Evolutionary conservation across 1,284 basidiomycete genomes (phyloP).

Genomic region (Pseudozyma thailandica): DNA sequence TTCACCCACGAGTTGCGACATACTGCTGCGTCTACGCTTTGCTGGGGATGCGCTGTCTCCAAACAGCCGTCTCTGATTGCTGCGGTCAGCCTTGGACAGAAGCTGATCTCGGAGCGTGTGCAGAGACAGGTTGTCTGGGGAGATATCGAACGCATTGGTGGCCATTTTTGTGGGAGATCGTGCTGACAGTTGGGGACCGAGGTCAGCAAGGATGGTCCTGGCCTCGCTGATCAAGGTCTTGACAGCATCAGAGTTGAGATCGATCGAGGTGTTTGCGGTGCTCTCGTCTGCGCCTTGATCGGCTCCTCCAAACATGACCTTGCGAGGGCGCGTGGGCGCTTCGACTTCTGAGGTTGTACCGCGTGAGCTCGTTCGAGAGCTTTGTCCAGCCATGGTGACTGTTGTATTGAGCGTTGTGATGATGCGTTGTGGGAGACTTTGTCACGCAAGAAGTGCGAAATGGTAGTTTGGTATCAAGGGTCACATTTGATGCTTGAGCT

Average conservation of each 20-base stretch:
- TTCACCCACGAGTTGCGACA: slow-evolving; percentile 41
- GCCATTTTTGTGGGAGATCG: slow-evolving; percentile 41
- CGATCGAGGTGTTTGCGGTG: slow-evolving; percentile 6
- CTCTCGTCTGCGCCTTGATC: slow-evolving; percentile 10
- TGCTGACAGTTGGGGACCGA: slow-evolving; percentile 43
- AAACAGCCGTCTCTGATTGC: slow-evolving; percentile 34
- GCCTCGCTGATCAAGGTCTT: slow-evolving; percentile 27
- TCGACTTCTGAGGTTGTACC: slow-evolving; percentile 17
- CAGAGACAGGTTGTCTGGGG: slow-evolving; percentile 45
- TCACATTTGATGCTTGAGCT: background rate
- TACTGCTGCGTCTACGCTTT: slow-evolving; percentile 48
- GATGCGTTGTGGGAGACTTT: too few species aligned
- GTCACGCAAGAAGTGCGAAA: too few species aligned
- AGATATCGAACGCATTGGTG: slow-evolving; percentile 45
- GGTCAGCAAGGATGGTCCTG: slow-evolving; percentile 30
- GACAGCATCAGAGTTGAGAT: slow-evolving; percentile 30
- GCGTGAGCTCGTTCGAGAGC: slow-evolving; percentile 21
- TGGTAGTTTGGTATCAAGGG: too few species aligned
- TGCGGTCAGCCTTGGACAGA: slow-evolving; percentile 45
- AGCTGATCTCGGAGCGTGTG: slow-evolving; percentile 48
- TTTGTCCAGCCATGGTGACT: slow-evolving; percentile 16
- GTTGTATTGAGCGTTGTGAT: background rate
- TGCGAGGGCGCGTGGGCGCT: slow-evolving; percentile 18
- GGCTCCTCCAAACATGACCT: slow-evolving; percentile 33
- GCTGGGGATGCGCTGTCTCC: slow-evolving; percentile 39